Evolutionary conservation across 2,329 filamentous ascomycete genomes (phyloP).

Genomic region (Alternaria ethzedia): DNA sequence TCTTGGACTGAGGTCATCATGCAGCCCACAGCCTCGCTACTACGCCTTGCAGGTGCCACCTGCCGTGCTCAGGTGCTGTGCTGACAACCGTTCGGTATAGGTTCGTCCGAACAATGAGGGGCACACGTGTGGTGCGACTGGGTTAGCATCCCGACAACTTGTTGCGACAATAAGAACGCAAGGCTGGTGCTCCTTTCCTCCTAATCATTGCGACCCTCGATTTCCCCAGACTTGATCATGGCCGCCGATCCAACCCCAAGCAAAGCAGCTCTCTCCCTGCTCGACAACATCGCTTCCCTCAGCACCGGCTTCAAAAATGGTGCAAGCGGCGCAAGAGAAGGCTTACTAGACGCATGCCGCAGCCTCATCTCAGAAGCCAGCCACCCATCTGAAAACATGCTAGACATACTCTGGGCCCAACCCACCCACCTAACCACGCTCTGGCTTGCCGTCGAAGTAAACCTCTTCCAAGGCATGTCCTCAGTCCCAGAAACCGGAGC

Average conservation of each 20-base stretch:
- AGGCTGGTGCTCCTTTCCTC: not conserved
- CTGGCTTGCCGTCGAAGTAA: slow-evolving; percentile 29
- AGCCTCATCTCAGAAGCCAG: slow-evolving; percentile 32
- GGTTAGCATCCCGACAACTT: not conserved
- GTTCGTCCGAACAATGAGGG: not conserved
- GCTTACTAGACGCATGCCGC: slow-evolving; percentile 24
- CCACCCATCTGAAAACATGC: slow-evolving; percentile 30
- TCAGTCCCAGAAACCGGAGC: slow-evolving; percentile 14
- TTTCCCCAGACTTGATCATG: not conserved
- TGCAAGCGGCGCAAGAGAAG: slow-evolving; percentile 22
- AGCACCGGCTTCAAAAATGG: slow-evolving; percentile 25
- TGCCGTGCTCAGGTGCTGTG: not conserved
- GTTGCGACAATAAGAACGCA: not conserved
- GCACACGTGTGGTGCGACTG: not conserved
- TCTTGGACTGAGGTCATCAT: not conserved
- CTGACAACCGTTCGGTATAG: not conserved
- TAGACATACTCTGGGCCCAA: slow-evolving; percentile 32
- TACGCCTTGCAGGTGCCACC: not conserved
- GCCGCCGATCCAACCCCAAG: not conserved
- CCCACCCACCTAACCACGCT: slow-evolving; percentile 26
- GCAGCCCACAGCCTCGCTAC: not conserved
- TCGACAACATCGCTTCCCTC: slow-evolving; percentile 25
- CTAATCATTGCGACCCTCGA: not conserved
- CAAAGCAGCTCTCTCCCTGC: slow-evolving; percentile 22
- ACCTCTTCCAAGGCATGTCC: slow-evolving; percentile 30